phyloP scores from a whole-genome alignment of 352 stramenopile species.

The Phytopythium sindhum region DNA sequence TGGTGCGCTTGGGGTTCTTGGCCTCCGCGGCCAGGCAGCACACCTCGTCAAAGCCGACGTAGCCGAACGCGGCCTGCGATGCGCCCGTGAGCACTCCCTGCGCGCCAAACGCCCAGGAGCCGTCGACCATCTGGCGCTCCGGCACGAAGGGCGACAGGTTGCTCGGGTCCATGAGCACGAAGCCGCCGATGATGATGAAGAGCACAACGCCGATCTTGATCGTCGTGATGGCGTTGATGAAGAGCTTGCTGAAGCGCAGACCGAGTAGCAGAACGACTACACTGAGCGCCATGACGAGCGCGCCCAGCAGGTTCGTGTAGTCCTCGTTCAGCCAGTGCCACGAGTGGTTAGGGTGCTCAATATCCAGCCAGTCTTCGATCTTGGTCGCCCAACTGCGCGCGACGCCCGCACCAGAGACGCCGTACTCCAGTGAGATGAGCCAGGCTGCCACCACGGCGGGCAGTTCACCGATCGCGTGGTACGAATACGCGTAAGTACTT shows the following conservation, averaged over 20 bases:
- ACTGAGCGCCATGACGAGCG: constrained; percentile 46
- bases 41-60: constrained; percentile 93
- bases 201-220: constrained; percentile 68
- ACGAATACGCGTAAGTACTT: constrained; percentile 87
- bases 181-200: constrained; percentile 87
- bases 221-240: constrained; percentile 71
- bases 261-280: constrained; percentile 57
- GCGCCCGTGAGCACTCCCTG: constrained; percentile 76
- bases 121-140: background rate
- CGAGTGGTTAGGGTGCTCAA: constrained; percentile 19
- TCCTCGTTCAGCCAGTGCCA: constrained; percentile 40
- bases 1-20: constrained; percentile 72
- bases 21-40: constrained; percentile 84
- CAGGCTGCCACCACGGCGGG: constrained; percentile 77
- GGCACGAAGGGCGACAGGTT: constrained; percentile 78
- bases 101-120: constrained; percentile 26
- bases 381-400: constrained; percentile 89
- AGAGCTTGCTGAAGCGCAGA: constrained; percentile 72
- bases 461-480: constrained; percentile 85
- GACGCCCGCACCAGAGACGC: constrained; percentile 76
- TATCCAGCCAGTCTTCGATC: constrained; percentile 48
- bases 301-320: constrained; percentile 39
- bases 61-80: constrained; percentile 91
- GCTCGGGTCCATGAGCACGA: constrained; percentile 57
- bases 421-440: constrained; percentile 86